Conservation (phyloP, 1,284 basidiomycete species). For the Exobasidium cylindrosporum region DNA sequence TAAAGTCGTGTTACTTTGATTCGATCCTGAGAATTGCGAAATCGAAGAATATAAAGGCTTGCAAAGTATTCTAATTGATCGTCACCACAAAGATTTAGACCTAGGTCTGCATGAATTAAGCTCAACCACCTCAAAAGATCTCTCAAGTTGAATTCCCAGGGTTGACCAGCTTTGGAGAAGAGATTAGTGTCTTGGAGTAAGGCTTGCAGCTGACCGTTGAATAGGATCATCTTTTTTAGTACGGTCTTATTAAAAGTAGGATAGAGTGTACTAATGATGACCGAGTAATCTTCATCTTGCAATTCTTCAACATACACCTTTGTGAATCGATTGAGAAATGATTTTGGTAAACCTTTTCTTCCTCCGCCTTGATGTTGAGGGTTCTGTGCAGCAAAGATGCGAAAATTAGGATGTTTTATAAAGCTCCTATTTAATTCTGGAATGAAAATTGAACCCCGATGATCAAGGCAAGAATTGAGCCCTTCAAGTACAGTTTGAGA, state of each 20-base stretch:
- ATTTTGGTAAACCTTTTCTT: slow-evolving; percentile 93
- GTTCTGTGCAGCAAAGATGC: slow-evolving; percentile 97
- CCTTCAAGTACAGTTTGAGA: slow-evolving; percentile 90
- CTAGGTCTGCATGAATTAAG: slow-evolving; percentile 59
- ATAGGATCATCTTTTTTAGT: slow-evolving; percentile 77
- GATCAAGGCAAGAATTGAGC: slow-evolving; percentile 92
- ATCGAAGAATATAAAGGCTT: slow-evolving; percentile 73
- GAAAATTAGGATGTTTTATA: slow-evolving; percentile 80
- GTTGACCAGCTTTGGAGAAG: slow-evolving; percentile 80
- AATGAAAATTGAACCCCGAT: slow-evolving; percentile 90
- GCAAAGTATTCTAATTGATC: slow-evolving; percentile 45
- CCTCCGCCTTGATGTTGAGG: slow-evolving; percentile 94
- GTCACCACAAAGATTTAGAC: slow-evolving; percentile 59
- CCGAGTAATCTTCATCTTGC: slow-evolving; percentile 71
- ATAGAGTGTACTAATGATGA: slow-evolving; percentile 76
- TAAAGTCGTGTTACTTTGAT: slow-evolving; percentile 66
- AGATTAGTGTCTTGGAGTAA: slow-evolving; percentile 70
- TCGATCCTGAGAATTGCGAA: slow-evolving; percentile 72
- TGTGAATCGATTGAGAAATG: slow-evolving; percentile 95
- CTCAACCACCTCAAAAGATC: slow-evolving; percentile 85
- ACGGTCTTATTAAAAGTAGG: slow-evolving; percentile 62
- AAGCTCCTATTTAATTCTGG: slow-evolving; percentile 92
- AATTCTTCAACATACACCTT: slow-evolving; percentile 93
- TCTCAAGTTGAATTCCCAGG: slow-evolving; percentile 98
- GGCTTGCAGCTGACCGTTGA: slow-evolving; percentile 61